Conservation (phyloP, 441 rosid species). For the Sinapis alba region DNA sequence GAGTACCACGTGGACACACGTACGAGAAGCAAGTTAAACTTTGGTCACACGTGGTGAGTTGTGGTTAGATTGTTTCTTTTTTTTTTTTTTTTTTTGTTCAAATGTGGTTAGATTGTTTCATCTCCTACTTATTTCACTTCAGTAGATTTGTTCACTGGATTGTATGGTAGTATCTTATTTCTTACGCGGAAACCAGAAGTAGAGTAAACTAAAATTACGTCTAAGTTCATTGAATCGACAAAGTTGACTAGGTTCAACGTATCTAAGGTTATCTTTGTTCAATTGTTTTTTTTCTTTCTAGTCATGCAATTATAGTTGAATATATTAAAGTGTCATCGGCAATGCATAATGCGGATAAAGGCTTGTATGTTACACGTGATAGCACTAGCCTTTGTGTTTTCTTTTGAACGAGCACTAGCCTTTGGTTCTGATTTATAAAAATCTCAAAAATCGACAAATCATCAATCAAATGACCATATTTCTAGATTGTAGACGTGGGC, state of each 20-base stretch:
- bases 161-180: neutral
- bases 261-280: conserved; percentile 10
- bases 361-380: conserved; percentile 29
- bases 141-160: neutral
- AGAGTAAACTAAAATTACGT: conserved; percentile 9
- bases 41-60: neutral
- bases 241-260: conserved; percentile 16
- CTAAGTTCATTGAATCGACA: conserved; percentile 8
- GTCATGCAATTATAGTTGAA: neutral
- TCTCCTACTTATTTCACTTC: neutral
- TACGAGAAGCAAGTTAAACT: neutral
- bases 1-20: conserved; percentile 22
- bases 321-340: conserved; percentile 12
- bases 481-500: neutral
- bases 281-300: neutral
- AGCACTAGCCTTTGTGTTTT: neutral
- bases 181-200: conserved; percentile 37
- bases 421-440: neutral
- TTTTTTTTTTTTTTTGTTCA: no score
- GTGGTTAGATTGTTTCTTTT: no score
- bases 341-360: neutral
- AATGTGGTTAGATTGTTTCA: neutral
- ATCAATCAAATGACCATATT: neutral
- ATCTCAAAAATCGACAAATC: neutral
- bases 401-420: neutral